These are phyloP conservation scores for Piedraia hortae DNA, from an alignment of 2,329 filamentous ascomycete species.

Conservation along the genomic window DNA sequence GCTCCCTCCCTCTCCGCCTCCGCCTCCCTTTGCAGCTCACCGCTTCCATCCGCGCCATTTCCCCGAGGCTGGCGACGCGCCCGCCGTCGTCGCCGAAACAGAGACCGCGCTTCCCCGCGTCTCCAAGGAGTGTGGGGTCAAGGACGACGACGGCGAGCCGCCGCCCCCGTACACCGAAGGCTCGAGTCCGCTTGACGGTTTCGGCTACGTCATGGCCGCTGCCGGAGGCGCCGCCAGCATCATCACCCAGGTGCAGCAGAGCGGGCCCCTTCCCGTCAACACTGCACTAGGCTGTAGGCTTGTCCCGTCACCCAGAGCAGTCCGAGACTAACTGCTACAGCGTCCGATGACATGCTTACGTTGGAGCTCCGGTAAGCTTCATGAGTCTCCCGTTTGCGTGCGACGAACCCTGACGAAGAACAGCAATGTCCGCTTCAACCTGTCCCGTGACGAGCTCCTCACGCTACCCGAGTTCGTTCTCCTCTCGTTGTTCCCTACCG, in stretches of 20 bases:
- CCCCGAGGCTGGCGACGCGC: conserved; percentile 20
- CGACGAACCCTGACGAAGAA: conserved; percentile 3
- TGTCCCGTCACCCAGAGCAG: conserved; percentile 1
- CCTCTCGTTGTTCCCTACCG: conserved; percentile 91
- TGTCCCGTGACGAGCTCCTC: conserved; percentile 81
- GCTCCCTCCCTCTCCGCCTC: too few species aligned
- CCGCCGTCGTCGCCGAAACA: conserved; percentile 38
- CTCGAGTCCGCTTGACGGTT: conserved; percentile 69
- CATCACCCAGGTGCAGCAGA: conserved; percentile 95
- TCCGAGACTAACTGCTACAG: conserved; percentile 18
- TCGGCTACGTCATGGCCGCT: conserved; percentile 92
- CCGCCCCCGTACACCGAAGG: conserved; percentile 93
- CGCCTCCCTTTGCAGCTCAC: conserved; percentile 22
- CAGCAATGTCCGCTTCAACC: conserved; percentile 77
- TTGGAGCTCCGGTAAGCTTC: conserved; percentile 62
- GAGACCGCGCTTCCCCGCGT: conserved; percentile 65
- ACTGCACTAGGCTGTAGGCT: conserved; percentile 39
- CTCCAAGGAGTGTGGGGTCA: conserved; percentile 50
- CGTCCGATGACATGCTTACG: conserved; percentile 77
- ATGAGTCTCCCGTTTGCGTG: conserved; percentile 12
- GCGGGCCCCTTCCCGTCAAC: conserved; percentile 59
- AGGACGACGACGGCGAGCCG: conserved; percentile 64
- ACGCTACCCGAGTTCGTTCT: conserved; percentile 93
- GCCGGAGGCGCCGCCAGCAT: conserved; percentile 94
- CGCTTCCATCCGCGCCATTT: conserved; percentile 15